phyloP scores from a whole-genome alignment of 768 basidiomycete species.

The Mrakia gelida region DNA sequence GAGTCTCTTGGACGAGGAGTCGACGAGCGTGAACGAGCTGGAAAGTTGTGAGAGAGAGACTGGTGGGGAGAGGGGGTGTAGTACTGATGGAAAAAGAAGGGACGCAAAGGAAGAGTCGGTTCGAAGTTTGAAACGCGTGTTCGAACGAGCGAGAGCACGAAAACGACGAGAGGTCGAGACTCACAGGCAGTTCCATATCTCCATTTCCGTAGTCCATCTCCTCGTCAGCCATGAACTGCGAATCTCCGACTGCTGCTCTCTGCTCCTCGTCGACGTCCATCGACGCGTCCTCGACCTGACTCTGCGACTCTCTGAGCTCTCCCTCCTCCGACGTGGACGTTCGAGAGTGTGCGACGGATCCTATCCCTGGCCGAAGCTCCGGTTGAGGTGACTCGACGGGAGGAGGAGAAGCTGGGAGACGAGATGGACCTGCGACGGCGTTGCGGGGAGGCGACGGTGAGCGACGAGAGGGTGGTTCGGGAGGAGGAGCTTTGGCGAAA shows the following conservation, averaged over 20 bases:
- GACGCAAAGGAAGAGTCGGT: not conserved
- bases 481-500: not conserved
- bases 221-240: not conserved
- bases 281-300: not conserved
- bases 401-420: not conserved
- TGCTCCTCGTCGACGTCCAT: slow-evolving; percentile 3
- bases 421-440: slow-evolving; percentile 1
- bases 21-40: not conserved
- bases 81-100: not conserved
- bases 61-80: not conserved
- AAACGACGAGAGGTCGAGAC: not conserved
- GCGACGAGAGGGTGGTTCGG: not conserved
- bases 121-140: not conserved
- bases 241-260: not conserved
- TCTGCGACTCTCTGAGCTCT: no score
- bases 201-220: not conserved
- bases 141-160: not conserved
- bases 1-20: not conserved
- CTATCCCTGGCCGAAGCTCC: no score
- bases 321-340: no score
- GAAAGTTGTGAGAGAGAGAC: not conserved
- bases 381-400: not conserved
- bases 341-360: not conserved
- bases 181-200: not conserved
- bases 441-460: not conserved